Percentiles rank a stretch among this genome's conserved stretches.
Conservation (phyloP, 805 yeast species). For the Metschnikowia matae region DNA sequence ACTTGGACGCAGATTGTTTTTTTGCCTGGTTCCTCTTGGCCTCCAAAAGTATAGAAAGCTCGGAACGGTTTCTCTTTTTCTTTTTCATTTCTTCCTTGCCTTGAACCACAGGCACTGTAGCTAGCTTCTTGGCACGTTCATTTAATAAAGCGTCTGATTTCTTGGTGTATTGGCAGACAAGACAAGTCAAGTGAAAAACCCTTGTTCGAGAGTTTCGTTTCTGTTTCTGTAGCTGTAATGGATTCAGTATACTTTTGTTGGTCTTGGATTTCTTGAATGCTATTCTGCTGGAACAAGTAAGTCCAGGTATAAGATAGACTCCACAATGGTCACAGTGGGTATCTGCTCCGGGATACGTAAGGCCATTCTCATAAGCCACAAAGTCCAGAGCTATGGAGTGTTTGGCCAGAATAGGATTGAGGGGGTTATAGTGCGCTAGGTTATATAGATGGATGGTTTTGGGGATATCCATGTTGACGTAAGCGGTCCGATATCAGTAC, state of each 20-base stretch:
- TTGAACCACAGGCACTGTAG: constrained; percentile 12
- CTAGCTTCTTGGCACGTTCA: constrained; percentile 6
- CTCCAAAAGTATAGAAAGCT: constrained; percentile 40
- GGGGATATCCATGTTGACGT: constrained; percentile 6
- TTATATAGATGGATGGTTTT: constrained; percentile 25
- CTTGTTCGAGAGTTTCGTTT: background rate
- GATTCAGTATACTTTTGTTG: background rate
- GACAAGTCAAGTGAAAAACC: constrained; percentile 18
- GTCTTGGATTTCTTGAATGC: constrained; percentile 12
- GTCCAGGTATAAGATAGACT: constrained; percentile 31
- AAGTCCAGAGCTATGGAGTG: constrained; percentile 23
- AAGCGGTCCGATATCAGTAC: background rate
- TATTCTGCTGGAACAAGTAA: constrained; percentile 24
- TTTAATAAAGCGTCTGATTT: constrained; percentile 11
- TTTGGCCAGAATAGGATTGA: constrained; percentile 23
- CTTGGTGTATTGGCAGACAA: constrained; percentile 17
- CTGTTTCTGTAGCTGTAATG: background rate
- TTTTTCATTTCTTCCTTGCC: constrained; percentile 41
- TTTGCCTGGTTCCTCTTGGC: constrained; percentile 31
- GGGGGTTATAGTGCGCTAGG: constrained; percentile 26
- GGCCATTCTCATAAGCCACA: constrained; percentile 21
- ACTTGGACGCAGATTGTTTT: constrained; percentile 21
- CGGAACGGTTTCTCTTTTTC: constrained; percentile 42
- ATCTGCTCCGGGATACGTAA: constrained; percentile 27
- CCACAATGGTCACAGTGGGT: constrained; percentile 33